Evolutionary conservation across 2,329 filamentous ascomycete species (phyloP).

Genomic region (Diaporthe velutina): DNA sequence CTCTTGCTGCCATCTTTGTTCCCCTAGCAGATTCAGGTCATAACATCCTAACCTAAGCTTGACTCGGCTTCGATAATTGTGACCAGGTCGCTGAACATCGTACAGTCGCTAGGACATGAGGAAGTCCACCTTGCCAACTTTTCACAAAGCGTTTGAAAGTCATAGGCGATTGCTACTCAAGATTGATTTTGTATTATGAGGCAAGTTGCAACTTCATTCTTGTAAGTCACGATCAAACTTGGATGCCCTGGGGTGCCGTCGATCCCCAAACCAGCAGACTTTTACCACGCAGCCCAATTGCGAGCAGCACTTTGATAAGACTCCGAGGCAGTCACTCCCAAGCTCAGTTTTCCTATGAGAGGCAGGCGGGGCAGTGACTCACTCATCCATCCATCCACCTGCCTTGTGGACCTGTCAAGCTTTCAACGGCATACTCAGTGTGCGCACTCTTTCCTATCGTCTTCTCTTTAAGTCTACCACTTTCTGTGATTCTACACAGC

Average conservation of each 20-base stretch:
- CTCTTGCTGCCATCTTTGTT: too few species aligned
- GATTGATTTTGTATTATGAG: background rate
- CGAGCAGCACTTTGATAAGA: too few species aligned
- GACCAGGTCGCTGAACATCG: too few species aligned
- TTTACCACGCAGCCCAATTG: background rate
- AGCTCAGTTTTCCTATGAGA: too few species aligned
- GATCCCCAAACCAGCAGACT: rapidly evolving
- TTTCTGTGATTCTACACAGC: background rate
- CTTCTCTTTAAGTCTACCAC: too few species aligned
- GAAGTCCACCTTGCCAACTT: background rate
- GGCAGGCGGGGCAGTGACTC: background rate
- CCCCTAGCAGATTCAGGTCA: too few species aligned
- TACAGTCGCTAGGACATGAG: too few species aligned
- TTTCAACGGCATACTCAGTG: background rate
- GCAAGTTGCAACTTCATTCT: background rate
- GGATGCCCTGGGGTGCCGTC: background rate
- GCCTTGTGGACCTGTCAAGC: background rate
- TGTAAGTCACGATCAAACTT: background rate
- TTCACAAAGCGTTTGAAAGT: too few species aligned
- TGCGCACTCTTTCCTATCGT: background rate
- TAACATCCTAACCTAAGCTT: too few species aligned
- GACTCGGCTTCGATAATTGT: too few species aligned
- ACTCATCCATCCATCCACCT: background rate
- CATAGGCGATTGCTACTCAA: too few species aligned
- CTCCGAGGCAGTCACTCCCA: background rate